Evolutionary conservation across 2,329 filamentous ascomycete genomes (phyloP).

Genomic region (Lachnellula arida): DNA sequence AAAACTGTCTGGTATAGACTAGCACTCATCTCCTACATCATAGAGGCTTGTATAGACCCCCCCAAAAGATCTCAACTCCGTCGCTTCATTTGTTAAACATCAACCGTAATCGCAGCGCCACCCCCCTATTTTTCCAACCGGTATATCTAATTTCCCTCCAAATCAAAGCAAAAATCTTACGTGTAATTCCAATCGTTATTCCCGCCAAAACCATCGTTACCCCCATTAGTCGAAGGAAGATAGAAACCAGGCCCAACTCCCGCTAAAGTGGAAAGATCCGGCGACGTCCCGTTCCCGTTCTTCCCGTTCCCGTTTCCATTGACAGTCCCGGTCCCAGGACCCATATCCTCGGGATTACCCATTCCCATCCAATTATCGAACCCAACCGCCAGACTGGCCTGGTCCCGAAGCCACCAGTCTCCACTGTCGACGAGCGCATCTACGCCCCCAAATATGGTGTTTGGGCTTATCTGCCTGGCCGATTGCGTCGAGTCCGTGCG

Average conservation of each 20-base stretch:
- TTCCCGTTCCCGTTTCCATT: not conserved
- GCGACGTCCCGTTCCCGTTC: not conserved
- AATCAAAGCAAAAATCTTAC: not conserved
- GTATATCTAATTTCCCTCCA: not conserved
- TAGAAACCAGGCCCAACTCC: not conserved
- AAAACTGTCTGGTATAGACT: too few relatives aligned
- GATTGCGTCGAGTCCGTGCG: constrained; percentile 12
- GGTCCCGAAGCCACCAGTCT: constrained; percentile 61
- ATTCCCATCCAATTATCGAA: constrained; percentile 55
- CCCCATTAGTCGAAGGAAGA: not conserved
- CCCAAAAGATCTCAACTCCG: not conserved
- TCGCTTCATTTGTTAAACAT: not conserved
- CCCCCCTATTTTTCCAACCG: not conserved
- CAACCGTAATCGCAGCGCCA: not conserved
- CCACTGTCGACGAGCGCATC: constrained; percentile 60
- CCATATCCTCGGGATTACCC: constrained; percentile 3
- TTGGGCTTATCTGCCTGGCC: constrained; percentile 37
- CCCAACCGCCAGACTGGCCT: constrained; percentile 54
- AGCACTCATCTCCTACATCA: too few relatives aligned
- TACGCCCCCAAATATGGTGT: constrained; percentile 53
- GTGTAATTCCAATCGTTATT: constrained; percentile 9
- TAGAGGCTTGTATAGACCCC: too few relatives aligned
- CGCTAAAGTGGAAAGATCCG: not conserved
- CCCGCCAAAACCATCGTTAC: not conserved
- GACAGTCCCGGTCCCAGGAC: not conserved